These are phyloP conservation scores for Fusarium chuoi DNA, from an alignment of 2,329 filamentous ascomycete species.

Conservation along the genomic window DNA sequence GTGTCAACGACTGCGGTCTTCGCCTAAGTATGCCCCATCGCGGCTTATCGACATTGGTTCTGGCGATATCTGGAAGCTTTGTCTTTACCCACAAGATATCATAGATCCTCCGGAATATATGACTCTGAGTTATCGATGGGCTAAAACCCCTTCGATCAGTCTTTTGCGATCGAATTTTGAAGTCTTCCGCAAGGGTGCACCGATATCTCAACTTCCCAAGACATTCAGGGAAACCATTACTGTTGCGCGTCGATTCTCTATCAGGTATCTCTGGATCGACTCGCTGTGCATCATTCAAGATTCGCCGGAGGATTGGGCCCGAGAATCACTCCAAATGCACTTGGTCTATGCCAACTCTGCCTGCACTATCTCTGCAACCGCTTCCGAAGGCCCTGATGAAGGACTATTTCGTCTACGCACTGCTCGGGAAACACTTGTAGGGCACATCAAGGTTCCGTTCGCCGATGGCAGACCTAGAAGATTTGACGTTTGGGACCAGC, in stretches of 20 bases:
- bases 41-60: not conserved
- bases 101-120: not conserved
- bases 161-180: not conserved
- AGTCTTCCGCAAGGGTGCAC: not conserved
- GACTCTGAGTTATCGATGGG: not conserved
- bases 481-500: not conserved
- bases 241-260: not conserved
- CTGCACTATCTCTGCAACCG: not conserved
- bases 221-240: not conserved
- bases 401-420: not conserved
- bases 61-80: not conserved
- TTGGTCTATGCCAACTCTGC: not conserved
- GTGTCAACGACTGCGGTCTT: not conserved
- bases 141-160: not conserved
- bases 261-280: not conserved
- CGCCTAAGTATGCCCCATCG: not conserved
- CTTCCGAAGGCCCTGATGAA: not conserved
- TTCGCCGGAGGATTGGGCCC: not conserved
- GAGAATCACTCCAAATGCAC: not conserved
- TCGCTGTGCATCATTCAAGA: not conserved
- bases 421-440: not conserved
- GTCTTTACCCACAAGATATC: not conserved
- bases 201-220: not conserved
- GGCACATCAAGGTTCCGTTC: not conserved
- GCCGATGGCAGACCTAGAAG: rapidly evolving